Evolutionary conservation across 139 green algal species (phyloP).

Genomic region (Chlorella sp.): DNA sequence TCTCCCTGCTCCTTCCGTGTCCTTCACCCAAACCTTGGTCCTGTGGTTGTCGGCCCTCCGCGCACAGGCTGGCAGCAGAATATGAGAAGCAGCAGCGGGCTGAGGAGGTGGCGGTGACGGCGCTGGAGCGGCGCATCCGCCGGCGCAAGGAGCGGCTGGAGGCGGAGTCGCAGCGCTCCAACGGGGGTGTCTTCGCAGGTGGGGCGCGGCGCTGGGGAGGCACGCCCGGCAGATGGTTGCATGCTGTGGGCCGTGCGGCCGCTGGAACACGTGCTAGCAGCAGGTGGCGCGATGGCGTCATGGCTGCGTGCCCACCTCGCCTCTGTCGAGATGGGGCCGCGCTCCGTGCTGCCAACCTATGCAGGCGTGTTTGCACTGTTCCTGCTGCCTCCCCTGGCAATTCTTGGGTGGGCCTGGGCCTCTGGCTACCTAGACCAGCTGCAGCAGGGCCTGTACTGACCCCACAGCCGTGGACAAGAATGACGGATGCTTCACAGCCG

Average conservation of each 20-base stretch:
- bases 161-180: conserved; percentile 23
- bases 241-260: too few species aligned
- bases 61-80: conserved; percentile 10
- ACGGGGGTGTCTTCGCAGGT: conserved; percentile 23
- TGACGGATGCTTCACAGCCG: too few species aligned
- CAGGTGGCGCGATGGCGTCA: too few species aligned
- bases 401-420: conserved; percentile 16
- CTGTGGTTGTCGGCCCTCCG: neutral
- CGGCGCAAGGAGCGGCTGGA: conserved; percentile 35
- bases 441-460: too few species aligned
- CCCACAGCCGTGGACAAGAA: too few species aligned
- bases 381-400: conserved; percentile 22
- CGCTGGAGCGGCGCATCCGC: conserved; percentile 15
- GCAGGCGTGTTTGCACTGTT: conserved; percentile 2
- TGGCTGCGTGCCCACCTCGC: too few species aligned
- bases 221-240: too few species aligned
- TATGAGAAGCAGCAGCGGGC: conserved; percentile 2
- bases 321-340: too few species aligned
- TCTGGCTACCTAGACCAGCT: conserved; percentile 35
- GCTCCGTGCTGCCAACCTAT: too few species aligned
- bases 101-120: neutral
- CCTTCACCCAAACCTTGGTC: neutral
- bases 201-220: too few species aligned
- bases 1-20: neutral
- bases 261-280: too few species aligned